Evolutionary conservation across 257 asterid species (phyloP).

Genomic region (Apocynum venetum): DNA sequence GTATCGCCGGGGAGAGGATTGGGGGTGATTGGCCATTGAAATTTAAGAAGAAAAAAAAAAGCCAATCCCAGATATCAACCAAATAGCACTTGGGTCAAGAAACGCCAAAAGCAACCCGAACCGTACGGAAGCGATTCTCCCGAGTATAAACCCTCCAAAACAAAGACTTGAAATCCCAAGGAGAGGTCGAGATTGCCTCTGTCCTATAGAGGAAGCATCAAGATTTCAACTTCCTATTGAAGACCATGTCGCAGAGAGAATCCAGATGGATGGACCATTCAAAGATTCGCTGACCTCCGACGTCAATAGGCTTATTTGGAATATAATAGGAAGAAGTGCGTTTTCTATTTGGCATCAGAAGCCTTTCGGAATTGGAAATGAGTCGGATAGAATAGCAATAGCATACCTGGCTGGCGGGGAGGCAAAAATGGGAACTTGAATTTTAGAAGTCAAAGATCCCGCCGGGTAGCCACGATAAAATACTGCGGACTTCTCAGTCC

Average conservation of each 20-base stretch:
- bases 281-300: background rate
- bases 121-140: background rate
- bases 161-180: background rate
- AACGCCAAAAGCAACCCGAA: background rate
- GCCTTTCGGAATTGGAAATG: background rate
- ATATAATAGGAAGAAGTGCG: background rate
- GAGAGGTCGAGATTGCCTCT: background rate
- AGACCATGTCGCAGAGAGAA: background rate
- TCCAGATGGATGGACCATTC: background rate
- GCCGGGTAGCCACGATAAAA: background rate
- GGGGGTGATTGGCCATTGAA: slow-evolving; percentile 58
- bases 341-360: background rate
- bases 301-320: background rate
- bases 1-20: slow-evolving; percentile 42
- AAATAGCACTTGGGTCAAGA: background rate
- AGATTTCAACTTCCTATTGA: slow-evolving; percentile 7
- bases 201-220: background rate
- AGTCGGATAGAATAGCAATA: background rate
- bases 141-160: background rate
- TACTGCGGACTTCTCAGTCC: background rate
- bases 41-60: background rate
- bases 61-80: background rate
- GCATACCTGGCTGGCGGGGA: background rate
- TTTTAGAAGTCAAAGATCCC: background rate
- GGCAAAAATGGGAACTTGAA: background rate